phyloP scores from a whole-genome alignment of 1,139 yeast genomes.

The Taphrina wiesneri region DNA sequence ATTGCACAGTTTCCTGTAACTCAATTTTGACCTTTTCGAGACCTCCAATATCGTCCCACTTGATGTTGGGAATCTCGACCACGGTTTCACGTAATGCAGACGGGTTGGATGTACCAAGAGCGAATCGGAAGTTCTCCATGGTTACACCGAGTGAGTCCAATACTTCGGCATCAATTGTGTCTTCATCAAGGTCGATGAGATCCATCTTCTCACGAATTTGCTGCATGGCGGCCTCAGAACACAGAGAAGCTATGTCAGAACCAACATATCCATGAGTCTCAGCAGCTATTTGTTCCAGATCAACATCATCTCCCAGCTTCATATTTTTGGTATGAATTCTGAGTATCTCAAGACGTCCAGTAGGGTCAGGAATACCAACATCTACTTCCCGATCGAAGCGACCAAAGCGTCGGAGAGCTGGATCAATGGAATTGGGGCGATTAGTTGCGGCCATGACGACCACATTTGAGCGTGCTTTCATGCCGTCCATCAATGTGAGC shows the following conservation, averaged over 20 bases:
- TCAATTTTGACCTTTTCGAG: constrained; percentile 93
- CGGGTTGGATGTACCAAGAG: constrained; percentile 96
- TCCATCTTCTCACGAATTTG: constrained; percentile 99
- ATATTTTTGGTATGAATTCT: constrained; percentile 94
- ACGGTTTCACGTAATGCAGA: constrained; percentile 99
- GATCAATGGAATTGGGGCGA: constrained; percentile 97
- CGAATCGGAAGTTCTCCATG: constrained; percentile 98
- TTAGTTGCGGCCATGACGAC: constrained; percentile 96
- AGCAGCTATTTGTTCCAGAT: constrained; percentile 83
- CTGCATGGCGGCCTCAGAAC: constrained; percentile 98
- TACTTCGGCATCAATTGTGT: constrained; percentile 95
- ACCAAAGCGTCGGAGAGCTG: constrained; percentile 97
- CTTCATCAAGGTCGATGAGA: constrained; percentile 93
- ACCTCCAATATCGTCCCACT: constrained; percentile 98
- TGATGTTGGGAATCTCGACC: constrained; percentile 95
- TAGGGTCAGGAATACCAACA: constrained; percentile 98
- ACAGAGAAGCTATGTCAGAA: constrained; percentile 87
- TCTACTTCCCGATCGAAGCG: constrained; percentile 99
- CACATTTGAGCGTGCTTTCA: constrained; percentile 96
- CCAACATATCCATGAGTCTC: constrained; percentile 99
- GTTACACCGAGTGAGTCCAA: constrained; percentile 96
- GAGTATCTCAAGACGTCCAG: constrained; percentile 94
- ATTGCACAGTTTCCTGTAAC: constrained; percentile 97
- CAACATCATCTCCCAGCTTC: constrained; percentile 94
- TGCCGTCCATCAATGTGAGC: constrained; percentile 97